Evolutionary conservation across 1,284 basidiomycete species (phyloP).

Genomic region (Puccinia horiana): DNA sequence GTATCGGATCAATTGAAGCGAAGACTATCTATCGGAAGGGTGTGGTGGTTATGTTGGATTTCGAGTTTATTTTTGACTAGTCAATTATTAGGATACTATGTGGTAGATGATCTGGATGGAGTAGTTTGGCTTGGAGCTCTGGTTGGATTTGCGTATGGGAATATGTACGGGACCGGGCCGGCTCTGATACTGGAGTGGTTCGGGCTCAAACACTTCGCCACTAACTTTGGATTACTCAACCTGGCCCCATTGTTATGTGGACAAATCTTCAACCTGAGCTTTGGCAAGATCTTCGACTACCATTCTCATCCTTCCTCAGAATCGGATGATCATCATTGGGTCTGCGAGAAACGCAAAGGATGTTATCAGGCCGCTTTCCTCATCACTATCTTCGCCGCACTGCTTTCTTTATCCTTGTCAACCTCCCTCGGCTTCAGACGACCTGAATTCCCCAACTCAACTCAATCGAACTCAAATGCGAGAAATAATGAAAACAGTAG

Average conservation of each 20-base stretch:
- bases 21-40: neutral
- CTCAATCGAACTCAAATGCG: neutral
- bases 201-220: conserved; percentile 21
- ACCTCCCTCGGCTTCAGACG: conserved; percentile 18
- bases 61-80: conserved; percentile 32
- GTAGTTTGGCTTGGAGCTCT: conserved; percentile 12
- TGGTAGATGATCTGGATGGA: neutral
- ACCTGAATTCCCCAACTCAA: neutral
- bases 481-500: neutral
- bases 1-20: conserved; percentile 26
- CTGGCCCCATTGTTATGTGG: conserved; percentile 31
- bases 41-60: conserved; percentile 39
- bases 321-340: neutral
- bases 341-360: neutral
- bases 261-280: conserved; percentile 45
- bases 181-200: conserved; percentile 37
- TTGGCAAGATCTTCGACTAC: conserved; percentile 40
- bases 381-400: neutral
- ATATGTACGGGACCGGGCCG: conserved; percentile 37
- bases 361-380: conserved; percentile 8
- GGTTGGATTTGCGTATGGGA: conserved; percentile 43
- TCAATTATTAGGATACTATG: conserved; percentile 5
- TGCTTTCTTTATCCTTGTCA: neutral
- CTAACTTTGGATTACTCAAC: conserved; percentile 41
- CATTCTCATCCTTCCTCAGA: neutral